These are phyloP conservation scores for Suillus tomentosus DNA, from an alignment of 768 basidiomycete genomes.

Conservation along the genomic window DNA sequence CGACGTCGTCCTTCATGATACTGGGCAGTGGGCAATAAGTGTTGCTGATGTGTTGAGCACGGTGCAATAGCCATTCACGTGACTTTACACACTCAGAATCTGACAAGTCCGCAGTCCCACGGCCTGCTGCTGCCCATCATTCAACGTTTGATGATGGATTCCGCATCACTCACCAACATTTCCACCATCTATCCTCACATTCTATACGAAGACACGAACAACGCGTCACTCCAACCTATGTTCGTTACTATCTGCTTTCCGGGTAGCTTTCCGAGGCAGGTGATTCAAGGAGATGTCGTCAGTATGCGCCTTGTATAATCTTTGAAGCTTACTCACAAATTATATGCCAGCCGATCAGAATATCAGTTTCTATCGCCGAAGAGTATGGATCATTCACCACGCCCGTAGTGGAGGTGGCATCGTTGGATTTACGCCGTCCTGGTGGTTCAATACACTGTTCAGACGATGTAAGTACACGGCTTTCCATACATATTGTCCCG, in stretches of 20 bases:
- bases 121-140: not conserved
- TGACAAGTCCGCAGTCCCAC: not conserved
- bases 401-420: conserved; percentile 2
- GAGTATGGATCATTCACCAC: conserved; percentile 6
- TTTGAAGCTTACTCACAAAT: conserved; percentile 1
- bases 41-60: too few relatives aligned
- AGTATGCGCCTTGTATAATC: too few relatives aligned
- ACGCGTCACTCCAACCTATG: conserved; percentile 6
- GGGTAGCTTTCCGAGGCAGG: conserved; percentile 10
- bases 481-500: too few relatives aligned
- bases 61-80: not conserved
- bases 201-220: not conserved
- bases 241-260: conserved; percentile 10
- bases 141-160: not conserved
- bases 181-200: conserved; percentile 7
- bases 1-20: too few relatives aligned
- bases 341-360: conserved; percentile 11
- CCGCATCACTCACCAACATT: conserved; percentile 1
- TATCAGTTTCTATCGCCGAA: too few relatives aligned
- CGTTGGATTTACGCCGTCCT: not conserved
- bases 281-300: too few relatives aligned
- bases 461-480: not conserved
- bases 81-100: not conserved
- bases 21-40: too few relatives aligned
- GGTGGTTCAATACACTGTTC: not conserved